These are phyloP conservation scores for Aspergillus fijiensis DNA, from an alignment of 2,329 filamentous ascomycete genomes.

Conservation along the genomic window DNA sequence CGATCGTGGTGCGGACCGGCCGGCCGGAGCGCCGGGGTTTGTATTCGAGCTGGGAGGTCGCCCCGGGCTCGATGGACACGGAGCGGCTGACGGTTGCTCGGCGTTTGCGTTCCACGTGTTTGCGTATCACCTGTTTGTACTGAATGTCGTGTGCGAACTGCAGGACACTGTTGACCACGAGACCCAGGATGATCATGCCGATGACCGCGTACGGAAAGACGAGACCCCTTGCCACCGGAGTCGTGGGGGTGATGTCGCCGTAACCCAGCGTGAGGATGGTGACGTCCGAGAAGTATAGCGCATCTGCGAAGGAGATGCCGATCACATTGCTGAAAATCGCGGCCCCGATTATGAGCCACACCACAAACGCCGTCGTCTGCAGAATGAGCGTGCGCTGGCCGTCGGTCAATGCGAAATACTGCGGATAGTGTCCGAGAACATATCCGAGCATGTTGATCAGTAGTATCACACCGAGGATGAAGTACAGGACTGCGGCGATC, in stretches of 20 bases:
- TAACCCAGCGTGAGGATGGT: constrained; percentile 63
- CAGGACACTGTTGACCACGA: constrained; percentile 78
- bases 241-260: constrained; percentile 60
- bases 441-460: constrained; percentile 79
- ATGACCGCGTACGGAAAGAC: constrained; percentile 81
- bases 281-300: constrained; percentile 76
- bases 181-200: constrained; percentile 79
- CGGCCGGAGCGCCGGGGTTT: constrained; percentile 10
- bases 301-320: constrained; percentile 73
- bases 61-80: constrained; percentile 6
- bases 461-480: constrained; percentile 73
- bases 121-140: constrained; percentile 61
- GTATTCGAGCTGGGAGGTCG: constrained; percentile 6
- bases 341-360: constrained; percentile 77
- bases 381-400: constrained; percentile 85
- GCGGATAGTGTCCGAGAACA: constrained; percentile 69
- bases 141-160: constrained; percentile 62
- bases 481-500: constrained; percentile 76
- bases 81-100: constrained; percentile 55
- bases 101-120: constrained; percentile 57
- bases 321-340: constrained; percentile 72
- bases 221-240: constrained; percentile 63
- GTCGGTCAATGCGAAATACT: constrained; percentile 74
- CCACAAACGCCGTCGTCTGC: constrained; percentile 81
- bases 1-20: constrained; percentile 25